These are phyloP conservation scores for Aspergillus sp. DNA, from an alignment of 2,329 filamentous ascomycete species.

Conservation along the genomic window DNA sequence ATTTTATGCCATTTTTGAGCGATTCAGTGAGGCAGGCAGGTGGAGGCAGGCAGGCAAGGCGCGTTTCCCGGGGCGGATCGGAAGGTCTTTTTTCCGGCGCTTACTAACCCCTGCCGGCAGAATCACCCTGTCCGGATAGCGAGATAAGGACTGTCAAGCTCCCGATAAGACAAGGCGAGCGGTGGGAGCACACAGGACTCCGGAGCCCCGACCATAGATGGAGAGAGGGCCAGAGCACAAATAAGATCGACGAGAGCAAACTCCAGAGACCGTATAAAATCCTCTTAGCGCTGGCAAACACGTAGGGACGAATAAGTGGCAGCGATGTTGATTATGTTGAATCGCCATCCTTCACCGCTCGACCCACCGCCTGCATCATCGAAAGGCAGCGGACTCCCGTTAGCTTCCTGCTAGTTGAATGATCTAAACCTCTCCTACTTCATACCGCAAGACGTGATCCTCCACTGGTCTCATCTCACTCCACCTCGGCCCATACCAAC, in stretches of 20 bases:
- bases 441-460: not conserved
- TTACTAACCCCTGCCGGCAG: no score
- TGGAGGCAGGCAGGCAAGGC: no score
- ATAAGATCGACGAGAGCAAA: not conserved
- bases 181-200: conserved; percentile 12
- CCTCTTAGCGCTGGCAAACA: not conserved
- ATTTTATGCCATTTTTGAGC: no score
- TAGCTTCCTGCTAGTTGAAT: not conserved
- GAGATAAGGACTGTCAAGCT: no score
- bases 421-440: not conserved
- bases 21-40: no score
- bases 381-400: conserved; percentile 20
- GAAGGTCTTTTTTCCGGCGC: no score
- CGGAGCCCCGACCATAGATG: not conserved
- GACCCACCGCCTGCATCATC: conserved; percentile 29
- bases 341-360: not conserved
- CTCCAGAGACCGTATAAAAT: not conserved
- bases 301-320: not conserved
- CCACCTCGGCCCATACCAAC: not conserved
- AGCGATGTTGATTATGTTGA: no score
- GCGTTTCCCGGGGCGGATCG: no score
- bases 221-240: not conserved
- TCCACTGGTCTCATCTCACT: not conserved
- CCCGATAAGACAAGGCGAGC: conserved; percentile 4
- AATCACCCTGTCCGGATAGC: no score